These are phyloP conservation scores for Scheffersomyces stipitis DNA, from an alignment of 805 yeast genomes.

Conservation along the genomic window DNA sequence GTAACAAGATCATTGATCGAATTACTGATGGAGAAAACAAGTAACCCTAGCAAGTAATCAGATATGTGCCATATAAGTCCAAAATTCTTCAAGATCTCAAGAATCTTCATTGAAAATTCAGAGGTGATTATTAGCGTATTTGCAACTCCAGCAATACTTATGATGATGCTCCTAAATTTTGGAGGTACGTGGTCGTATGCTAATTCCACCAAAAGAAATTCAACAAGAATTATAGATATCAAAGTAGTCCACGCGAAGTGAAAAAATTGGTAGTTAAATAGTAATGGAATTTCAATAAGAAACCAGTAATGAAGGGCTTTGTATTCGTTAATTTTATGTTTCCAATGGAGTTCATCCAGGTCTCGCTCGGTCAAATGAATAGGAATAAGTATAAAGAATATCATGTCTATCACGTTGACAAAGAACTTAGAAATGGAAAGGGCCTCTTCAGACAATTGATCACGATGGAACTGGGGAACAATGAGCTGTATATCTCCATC, in stretches of 20 bases:
- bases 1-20: conserved; percentile 53
- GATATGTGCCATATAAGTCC: conserved; percentile 45
- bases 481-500: too few relatives aligned
- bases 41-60: conserved; percentile 49
- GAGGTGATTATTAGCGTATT: conserved; percentile 28
- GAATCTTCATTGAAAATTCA: conserved; percentile 21
- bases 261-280: conserved; percentile 17
- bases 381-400: conserved; percentile 15
- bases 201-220: conserved; percentile 2
- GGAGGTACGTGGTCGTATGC: conserved; percentile 1
- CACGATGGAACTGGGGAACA: background rate
- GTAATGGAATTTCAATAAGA: conserved; percentile 14
- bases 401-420: conserved; percentile 9
- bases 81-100: conserved; percentile 39
- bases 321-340: conserved; percentile 2
- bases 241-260: conserved; percentile 9
- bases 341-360: conserved; percentile 4
- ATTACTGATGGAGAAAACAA: conserved; percentile 50
- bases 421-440: conserved; percentile 4
- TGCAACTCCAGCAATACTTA: conserved; percentile 19
- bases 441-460: conserved; percentile 3
- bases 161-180: conserved; percentile 2
- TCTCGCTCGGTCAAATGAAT: background rate
- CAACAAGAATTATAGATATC: conserved; percentile 5
- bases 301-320: conserved; percentile 15